Percentiles rank a stretch among this genome's conserved stretches.
phyloP scores from a whole-genome alignment of 2,329 filamentous ascomycete genomes.

The Phialocephala sp. region DNA sequence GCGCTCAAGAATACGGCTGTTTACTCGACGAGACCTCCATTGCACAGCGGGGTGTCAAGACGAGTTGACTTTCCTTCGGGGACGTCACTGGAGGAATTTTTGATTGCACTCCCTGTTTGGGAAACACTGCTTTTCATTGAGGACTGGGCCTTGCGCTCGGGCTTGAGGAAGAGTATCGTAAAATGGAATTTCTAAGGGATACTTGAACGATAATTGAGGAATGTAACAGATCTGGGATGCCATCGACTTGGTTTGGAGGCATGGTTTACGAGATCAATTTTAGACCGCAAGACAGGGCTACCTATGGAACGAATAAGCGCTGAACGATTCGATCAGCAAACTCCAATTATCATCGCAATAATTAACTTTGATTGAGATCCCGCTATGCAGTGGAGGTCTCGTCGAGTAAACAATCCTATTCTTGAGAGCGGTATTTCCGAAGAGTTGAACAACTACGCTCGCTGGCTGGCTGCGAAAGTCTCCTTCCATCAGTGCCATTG shows the following conservation, averaged over 20 bases:
- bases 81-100: slow-evolving; percentile 56
- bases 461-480: not conserved
- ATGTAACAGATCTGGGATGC: too few relatives aligned
- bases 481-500: too few relatives aligned
- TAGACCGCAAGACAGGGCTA: too few relatives aligned
- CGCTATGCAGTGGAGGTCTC: slow-evolving; percentile 64
- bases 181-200: not conserved
- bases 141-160: slow-evolving; percentile 20
- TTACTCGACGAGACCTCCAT: slow-evolving; percentile 55
- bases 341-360: too few relatives aligned
- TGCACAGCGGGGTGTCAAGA: slow-evolving; percentile 60
- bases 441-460: slow-evolving; percentile 30
- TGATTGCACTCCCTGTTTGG: slow-evolving; percentile 46
- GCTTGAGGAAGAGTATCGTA: slow-evolving; percentile 32
- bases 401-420: slow-evolving; percentile 37
- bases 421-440: slow-evolving; percentile 41
- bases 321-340: too few relatives aligned
- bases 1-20: slow-evolving; percentile 40
- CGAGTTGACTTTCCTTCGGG: slow-evolving; percentile 46
- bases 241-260: too few relatives aligned
- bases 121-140: slow-evolving; percentile 35
- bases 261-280: too few relatives aligned
- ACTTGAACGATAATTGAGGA: not conserved
- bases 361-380: slow-evolving; percentile 47
- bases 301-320: too few relatives aligned